Percentiles rank a stretch among this genome's conserved stretches.
Evolutionary conservation across 495 filamentous ascomycete genomes (phyloP).

Genomic region (Aspergillus bridgeri): DNA sequence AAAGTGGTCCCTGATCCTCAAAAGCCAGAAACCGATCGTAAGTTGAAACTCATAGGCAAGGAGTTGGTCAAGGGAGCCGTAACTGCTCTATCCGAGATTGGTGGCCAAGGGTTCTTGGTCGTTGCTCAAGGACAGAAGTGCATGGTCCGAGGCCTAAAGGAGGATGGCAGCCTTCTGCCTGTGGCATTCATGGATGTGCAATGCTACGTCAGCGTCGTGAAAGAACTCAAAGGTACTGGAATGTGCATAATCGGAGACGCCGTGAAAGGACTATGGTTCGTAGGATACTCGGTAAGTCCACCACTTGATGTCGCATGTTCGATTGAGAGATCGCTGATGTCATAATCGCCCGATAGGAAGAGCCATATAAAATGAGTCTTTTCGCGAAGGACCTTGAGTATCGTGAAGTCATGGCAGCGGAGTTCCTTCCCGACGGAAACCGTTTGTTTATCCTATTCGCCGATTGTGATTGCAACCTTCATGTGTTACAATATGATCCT

Average conservation of each 20-base stretch:
- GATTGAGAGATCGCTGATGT: background rate
- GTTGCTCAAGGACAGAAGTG: conserved; percentile 94
- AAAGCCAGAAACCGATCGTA: conserved; percentile 76
- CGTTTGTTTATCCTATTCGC: conserved; percentile 78
- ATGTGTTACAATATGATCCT: conserved; percentile 90
- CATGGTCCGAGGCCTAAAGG: conserved; percentile 93
- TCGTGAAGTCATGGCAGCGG: conserved; percentile 75
- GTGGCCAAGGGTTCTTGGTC: conserved; percentile 88
- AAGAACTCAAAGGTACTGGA: conserved; percentile 77
- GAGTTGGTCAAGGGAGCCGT: conserved; percentile 95
- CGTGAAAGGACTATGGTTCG: conserved; percentile 91
- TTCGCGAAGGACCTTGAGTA: conserved; percentile 79
- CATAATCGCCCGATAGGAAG: conserved; percentile 50
- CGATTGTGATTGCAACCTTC: conserved; percentile 81
- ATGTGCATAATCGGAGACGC: conserved; percentile 83
- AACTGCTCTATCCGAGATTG: conserved; percentile 78
- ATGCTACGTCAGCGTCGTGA: conserved; percentile 79
- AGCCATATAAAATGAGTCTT: conserved; percentile 92
- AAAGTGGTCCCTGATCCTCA: conserved; percentile 86
- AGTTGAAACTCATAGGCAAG: conserved; percentile 78
- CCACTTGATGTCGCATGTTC: background rate
- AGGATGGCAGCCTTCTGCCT: conserved; percentile 85
- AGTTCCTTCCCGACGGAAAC: conserved; percentile 84
- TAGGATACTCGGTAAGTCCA: conserved; percentile 71
- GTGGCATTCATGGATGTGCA: conserved; percentile 99